Evolutionary conservation across 768 basidiomycete species (phyloP), one percentile per base, ranked within the genome.

Genomic region (Naematelia aurantialba): DNA sequence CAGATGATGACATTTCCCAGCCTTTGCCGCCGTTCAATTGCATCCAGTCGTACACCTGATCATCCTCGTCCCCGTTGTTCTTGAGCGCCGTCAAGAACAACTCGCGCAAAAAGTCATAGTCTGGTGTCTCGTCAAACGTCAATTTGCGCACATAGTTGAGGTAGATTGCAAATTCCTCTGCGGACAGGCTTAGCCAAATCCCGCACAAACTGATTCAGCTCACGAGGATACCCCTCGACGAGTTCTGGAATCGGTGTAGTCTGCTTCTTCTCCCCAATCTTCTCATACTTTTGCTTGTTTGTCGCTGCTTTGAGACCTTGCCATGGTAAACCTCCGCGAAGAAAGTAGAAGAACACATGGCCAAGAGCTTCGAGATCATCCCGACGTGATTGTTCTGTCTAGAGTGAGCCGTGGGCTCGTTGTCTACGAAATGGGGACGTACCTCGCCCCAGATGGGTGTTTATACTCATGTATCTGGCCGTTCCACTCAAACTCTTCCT

Each of bases 251-350:
- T 97, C 5, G 89, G 88, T 26, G 96, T 98, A 13, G 89, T 89
- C 81, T 98, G 96, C 83, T 79, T 99, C 87, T 99, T 99, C 82
- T 99, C 94, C 63, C 94, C 94, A 77, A 99, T 99, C 83, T 98
- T 99, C 82, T 99, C 94, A 80, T 99, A 99, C 82, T 98, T 98
- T 78, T 98, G 96, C 81, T 99, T 99, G 82, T 99, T 98, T 52
- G 93, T 99, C 26, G 96, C 96, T 30, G 96, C 96, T 80, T 98
- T 98, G 58, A 99, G 84, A 58, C 96, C 96, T 75, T 99, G 96
- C 96, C 96, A 99, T 22, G 96, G 96, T 54, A 99, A 75, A 69
- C 92, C 94, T 21, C 96, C 96, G 54, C 96, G 85, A 52, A 98
- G 79, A 80, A 99, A 98, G 81, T 99, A 99, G 89, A 99, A 96